These are phyloP conservation scores for Orbilia ellipsospora DNA, from an alignment of 2,329 filamentous ascomycete genomes.

Conservation along the genomic window DNA sequence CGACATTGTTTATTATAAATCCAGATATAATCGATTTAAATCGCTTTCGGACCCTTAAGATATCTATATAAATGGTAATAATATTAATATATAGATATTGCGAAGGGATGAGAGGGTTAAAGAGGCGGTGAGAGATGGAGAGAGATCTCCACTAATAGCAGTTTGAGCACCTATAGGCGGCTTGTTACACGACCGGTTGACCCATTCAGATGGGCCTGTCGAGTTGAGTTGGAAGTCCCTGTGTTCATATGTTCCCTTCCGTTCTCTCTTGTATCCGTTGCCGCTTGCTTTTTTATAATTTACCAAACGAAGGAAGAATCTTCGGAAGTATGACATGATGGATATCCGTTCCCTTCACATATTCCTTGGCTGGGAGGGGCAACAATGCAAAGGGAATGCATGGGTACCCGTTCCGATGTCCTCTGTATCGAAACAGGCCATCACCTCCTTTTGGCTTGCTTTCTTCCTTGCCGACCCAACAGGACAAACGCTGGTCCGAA, in stretches of 20 bases:
- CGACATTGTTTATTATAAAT: not conserved
- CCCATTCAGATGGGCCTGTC: conserved; percentile 4
- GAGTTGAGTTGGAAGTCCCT: conserved; percentile 26
- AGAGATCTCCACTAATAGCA: not conserved
- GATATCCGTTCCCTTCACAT: not conserved
- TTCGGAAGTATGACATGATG: not conserved
- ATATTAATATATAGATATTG: conserved; percentile 12
- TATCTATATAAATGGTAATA: not conserved
- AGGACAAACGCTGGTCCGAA: not conserved
- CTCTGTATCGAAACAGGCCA: not conserved
- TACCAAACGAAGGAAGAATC: not conserved
- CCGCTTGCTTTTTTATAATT: conserved; percentile 17
- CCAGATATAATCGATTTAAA: not conserved
- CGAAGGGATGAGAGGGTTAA: not conserved
- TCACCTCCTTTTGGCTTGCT: conserved; percentile 8
- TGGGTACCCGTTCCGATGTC: conserved; percentile 5
- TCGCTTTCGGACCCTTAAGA: too few species aligned
- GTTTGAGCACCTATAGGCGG: conserved; percentile 16
- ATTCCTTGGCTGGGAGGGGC: conserved; percentile 19
- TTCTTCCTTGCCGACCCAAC: not conserved
- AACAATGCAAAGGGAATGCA: not conserved
- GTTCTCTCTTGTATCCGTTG: not conserved
- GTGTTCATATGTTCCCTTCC: conserved; percentile 30
- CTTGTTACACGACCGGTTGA: conserved; percentile 16
- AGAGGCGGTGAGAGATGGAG: not conserved